Evolutionary conservation across 2,329 filamentous ascomycete genomes (phyloP), one percentile per base, ranked within the genome.

Genomic region (Fusarium zealandicum): DNA sequence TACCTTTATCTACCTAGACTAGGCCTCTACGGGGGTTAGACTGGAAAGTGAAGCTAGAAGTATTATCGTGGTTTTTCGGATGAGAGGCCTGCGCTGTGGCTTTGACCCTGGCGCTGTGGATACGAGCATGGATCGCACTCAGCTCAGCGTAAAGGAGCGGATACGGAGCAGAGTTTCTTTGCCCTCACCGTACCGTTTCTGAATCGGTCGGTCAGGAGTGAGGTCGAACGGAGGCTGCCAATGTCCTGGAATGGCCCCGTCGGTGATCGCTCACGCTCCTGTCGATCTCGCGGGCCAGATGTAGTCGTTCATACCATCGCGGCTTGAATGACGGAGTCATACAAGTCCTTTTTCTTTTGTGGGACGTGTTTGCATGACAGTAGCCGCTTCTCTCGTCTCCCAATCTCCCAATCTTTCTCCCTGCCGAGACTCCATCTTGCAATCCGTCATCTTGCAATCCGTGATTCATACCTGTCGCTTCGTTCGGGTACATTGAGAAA

Each of bases 201-300:
- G 33, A 42, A 41, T 13, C 30, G 33, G 39, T 47, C 25, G 35
- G 32, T 30, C 49, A 44, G 37, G 36, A 36, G 25, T 31, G 47
- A 50, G 16, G 35, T 32, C 37, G 39, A 51, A 32, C 25, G 13
- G 20, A 49, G 18, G 20, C 18, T 53, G 20, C 27, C 36, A 33
- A n/a, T 40, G 10, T 20, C 30, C 40, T 47, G 59, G 51, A 59
- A 59, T 63, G 54, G 44, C 31, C 27, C 28, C 38, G 17, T 59
- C 31, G 31, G 39, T 55, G 53, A 59, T 61, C 60, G 49, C 36
- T 33, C 32, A 41, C 52, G 16, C 60, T 67, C 62, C 60, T 67
- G 64, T 62, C 53, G 64, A 67, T 67, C 64, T 51, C 22, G 27
- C 28, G n/a, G 51, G 51, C 36, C 37, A 54, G 50, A 54, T 59